Evolutionary conservation across 441 rosid genomes (phyloP), one percentile per base, ranked within the genome.

Genomic region (Rhodomyrtus psidioides): DNA sequence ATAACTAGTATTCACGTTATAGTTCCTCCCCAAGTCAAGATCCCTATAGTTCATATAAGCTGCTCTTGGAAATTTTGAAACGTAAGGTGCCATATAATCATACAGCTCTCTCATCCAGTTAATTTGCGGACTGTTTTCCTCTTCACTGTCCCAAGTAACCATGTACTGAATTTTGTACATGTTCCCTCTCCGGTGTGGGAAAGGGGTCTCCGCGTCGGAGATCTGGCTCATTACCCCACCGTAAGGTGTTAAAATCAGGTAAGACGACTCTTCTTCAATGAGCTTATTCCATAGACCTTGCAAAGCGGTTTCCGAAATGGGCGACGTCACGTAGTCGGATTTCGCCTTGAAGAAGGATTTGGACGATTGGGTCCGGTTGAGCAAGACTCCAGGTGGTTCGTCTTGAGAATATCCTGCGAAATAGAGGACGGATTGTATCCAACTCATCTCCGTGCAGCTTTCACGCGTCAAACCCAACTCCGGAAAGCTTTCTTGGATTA

Each of bases 1-100:
- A 44, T 88, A 92, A 82, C 90, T 92, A 10, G 79, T 23, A 39
- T 70, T 70, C n/a, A 70, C 1, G 79, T 21, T 6, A 12, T 39
- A 39, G 49, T 70, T 70, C 79, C 79, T 70, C 49, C 79, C 79
- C 79, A 70, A 70, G 49, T 70, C 79, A 39, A 70, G 79, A 70
- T 70, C 79, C 79, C 49, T 70, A 39, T 70, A 70, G 0, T 70
- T 70, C 49, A 70, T 5, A 21, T 39, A 70, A 21, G 79, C 79
- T 39, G 79, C 79, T 70, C 79, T 70, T 70, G 79, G 79, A 70
- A 21, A 39, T 21, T 15, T 39, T 39, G 79, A 70, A 70, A 21
- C 79, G 3, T 39, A 21, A 39, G 79, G 79, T 1, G 79, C 49
- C 79, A 39, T 70, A 70, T 70, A 39, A 21, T 70, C 79, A 39